phyloP scores from a whole-genome alignment of 139 green algal species.

The Haematococcus sp. region DNA sequence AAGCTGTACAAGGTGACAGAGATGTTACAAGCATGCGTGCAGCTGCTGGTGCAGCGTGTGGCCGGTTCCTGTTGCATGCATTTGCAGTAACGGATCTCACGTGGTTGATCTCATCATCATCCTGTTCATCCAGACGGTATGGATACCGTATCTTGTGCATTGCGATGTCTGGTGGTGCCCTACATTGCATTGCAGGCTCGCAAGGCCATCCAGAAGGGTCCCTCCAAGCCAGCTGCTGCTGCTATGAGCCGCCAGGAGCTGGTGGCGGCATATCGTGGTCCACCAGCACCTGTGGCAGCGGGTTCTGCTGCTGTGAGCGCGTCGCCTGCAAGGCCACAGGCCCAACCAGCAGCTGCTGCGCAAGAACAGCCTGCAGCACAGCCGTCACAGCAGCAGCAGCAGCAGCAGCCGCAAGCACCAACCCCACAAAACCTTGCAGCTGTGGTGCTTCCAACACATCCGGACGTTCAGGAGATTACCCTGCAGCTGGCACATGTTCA shows the following conservation, averaged over 20 bases:
- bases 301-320: neutral
- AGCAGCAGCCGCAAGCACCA: slow-evolving; percentile 1
- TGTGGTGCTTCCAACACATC: no score
- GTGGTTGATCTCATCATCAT: neutral
- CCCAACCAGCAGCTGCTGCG: neutral
- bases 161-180: neutral
- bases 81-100: no score
- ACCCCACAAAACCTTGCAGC: neutral
- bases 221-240: slow-evolving; percentile 3
- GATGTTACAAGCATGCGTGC: neutral
- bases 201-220: slow-evolving; percentile 27
- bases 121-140: neutral
- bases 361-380: no score
- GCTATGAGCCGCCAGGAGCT: slow-evolving; percentile 7
- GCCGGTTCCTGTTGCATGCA: neutral
- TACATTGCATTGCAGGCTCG: slow-evolving; percentile 2
- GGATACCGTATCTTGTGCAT: neutral
- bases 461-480: no score
- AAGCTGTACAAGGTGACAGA: slow-evolving; percentile 24
- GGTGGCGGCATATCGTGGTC: neutral
- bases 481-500: no score
- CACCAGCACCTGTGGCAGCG: neutral
- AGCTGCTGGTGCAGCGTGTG: neutral
- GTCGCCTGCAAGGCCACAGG: neutral
- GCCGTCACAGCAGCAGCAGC: slow-evolving; percentile 5